Evolutionary conservation across 1,139 yeast genomes (phyloP).

Genomic region (Yamadazyma dendronema): DNA sequence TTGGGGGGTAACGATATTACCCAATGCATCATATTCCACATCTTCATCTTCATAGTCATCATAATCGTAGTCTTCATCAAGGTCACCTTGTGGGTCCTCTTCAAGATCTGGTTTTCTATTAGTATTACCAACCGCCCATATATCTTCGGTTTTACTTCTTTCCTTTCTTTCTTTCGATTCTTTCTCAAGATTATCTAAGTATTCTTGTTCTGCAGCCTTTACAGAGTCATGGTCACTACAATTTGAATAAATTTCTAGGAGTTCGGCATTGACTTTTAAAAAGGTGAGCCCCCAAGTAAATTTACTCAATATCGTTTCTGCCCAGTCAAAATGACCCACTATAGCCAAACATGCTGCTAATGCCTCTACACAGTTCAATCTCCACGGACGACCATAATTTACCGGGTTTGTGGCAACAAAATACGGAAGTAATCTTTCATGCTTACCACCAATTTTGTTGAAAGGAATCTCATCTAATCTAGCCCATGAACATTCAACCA

Average conservation of each 20-base stretch:
- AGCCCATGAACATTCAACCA: constrained; percentile 99
- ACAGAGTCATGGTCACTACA: constrained; percentile 85
- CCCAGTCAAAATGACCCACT: constrained; percentile 91
- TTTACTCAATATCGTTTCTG: constrained; percentile 66
- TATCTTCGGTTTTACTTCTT: constrained; percentile 53
- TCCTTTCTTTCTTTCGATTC: constrained; percentile 67
- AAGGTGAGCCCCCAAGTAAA: constrained; percentile 94
- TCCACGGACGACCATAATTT: constrained; percentile 96
- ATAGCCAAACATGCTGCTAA: constrained; percentile 96
- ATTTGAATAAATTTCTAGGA: constrained; percentile 67
- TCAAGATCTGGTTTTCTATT: constrained; percentile 38
- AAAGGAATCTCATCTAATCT: constrained; percentile 94
- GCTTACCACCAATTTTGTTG: constrained; percentile 83
- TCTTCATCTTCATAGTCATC: constrained; percentile 10
- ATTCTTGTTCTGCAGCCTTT: constrained; percentile 67
- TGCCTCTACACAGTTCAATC: constrained; percentile 94
- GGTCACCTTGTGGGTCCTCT: too few relatives aligned
- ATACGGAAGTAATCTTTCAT: constrained; percentile 86
- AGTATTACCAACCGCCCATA: constrained; percentile 79
- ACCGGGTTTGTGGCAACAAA: constrained; percentile 96
- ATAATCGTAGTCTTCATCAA: constrained; percentile 13
- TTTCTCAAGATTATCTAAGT: constrained; percentile 66
- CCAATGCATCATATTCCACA: constrained; percentile 17
- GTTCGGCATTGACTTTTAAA: constrained; percentile 75
- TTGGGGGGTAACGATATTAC: constrained; percentile 10